Evolutionary conservation across 495 filamentous ascomycete species (phyloP).

Genomic region (Clavariopsis aquatica): DNA sequence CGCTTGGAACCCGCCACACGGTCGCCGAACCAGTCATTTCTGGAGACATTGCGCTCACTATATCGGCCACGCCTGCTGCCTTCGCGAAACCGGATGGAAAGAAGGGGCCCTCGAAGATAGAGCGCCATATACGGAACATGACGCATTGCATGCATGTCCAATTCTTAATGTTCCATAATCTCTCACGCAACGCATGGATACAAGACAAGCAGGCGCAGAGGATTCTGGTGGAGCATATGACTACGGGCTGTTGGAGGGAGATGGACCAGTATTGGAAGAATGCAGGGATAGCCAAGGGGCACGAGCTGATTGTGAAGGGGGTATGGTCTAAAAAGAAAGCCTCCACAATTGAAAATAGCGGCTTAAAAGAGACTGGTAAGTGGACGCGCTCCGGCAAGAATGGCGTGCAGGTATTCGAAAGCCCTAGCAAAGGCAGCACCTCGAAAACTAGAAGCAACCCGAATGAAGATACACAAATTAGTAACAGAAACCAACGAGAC

Average conservation of each 20-base stretch:
- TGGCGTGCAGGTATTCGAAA: slow-evolving; percentile 16
- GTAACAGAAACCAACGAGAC: slow-evolving; percentile 57
- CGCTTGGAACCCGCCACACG: slow-evolving; percentile 45
- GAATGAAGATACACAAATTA: slow-evolving; percentile 6
- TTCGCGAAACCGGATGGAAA: slow-evolving; percentile 61
- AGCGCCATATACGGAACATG: slow-evolving; percentile 71
- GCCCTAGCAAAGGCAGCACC: not conserved
- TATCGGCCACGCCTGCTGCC: slow-evolving; percentile 44
- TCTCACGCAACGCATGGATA: slow-evolving; percentile 80
- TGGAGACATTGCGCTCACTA: slow-evolving; percentile 74
- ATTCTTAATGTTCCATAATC: slow-evolving; percentile 83
- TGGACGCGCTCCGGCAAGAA: slow-evolving; percentile 15
- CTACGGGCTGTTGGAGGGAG: slow-evolving; percentile 65
- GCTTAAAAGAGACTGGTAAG: not conserved
- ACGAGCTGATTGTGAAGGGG: slow-evolving; percentile 47
- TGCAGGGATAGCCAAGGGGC: slow-evolving; percentile 57
- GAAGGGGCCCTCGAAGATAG: slow-evolving; percentile 82
- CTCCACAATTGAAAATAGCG: slow-evolving; percentile 21
- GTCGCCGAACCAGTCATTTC: slow-evolving; percentile 28
- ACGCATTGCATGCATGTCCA: slow-evolving; percentile 92
- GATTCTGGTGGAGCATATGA: slow-evolving; percentile 70
- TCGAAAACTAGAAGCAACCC: not conserved
- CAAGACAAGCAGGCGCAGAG: slow-evolving; percentile 78
- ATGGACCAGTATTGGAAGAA: slow-evolving; percentile 72
- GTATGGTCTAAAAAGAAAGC: slow-evolving; percentile 11